phyloP scores from a whole-genome alignment of 352 stramenopile genomes.

The Pythium aquatile region DNA sequence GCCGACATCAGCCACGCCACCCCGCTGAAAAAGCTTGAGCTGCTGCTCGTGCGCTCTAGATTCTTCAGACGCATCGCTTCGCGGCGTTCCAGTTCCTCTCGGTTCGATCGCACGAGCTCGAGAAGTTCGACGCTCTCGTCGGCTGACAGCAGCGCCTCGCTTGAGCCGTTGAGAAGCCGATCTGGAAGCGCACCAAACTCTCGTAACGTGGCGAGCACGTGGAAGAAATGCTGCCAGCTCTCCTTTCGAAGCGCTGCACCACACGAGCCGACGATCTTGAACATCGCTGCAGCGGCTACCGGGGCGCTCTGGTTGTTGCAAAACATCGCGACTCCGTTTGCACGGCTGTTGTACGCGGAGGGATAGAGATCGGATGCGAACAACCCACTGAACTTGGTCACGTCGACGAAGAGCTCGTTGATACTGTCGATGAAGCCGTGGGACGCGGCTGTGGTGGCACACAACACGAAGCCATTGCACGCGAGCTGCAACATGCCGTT shows the following conservation, averaged over 20 bases:
- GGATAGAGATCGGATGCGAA: conserved; percentile 59
- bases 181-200: conserved; percentile 64
- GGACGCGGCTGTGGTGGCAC: conserved; percentile 53
- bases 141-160: conserved; percentile 29
- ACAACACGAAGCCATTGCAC: conserved; percentile 75
- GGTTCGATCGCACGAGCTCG: conserved; percentile 54
- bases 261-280: conserved; percentile 68
- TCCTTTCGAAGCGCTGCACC: conserved; percentile 45
- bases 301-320: conserved; percentile 70
- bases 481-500: conserved; percentile 73
- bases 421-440: conserved; percentile 52
- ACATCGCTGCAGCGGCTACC: conserved; percentile 60
- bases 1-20: conserved; percentile 71
- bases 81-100: conserved; percentile 48
- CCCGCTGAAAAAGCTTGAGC: conserved; percentile 64
- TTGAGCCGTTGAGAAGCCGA: conserved; percentile 38
- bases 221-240: conserved; percentile 69
- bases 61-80: conserved; percentile 43
- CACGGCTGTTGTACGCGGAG: conserved; percentile 50
- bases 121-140: conserved; percentile 60
- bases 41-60: conserved; percentile 19
- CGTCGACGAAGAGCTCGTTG: conserved; percentile 56
- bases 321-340: conserved; percentile 58
- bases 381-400: conserved; percentile 68
- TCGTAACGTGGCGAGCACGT: conserved; percentile 51